Evolutionary conservation across 129 eudicot species (phyloP).

Genomic region (Ambrosia artemisiifolia): DNA sequence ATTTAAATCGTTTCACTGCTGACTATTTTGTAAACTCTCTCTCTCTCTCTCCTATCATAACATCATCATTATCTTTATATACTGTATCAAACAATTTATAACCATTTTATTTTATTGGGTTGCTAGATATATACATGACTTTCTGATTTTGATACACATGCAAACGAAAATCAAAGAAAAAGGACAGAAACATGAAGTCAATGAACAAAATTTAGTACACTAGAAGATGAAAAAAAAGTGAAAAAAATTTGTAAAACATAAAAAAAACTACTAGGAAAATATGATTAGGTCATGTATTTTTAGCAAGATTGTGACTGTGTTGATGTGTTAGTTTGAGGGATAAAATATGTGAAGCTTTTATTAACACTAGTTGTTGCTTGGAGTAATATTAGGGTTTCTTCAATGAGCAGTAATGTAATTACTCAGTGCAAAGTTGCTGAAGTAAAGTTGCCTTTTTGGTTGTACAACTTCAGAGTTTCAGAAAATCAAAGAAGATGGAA

Average conservation of each 20-base stretch:
- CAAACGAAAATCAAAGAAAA: conserved; percentile 19
- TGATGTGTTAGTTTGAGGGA: neutral
- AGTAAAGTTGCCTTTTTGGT: conserved; percentile 41
- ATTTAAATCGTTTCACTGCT: conserved; percentile 47
- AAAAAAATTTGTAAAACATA: neutral
- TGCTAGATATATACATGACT: conserved; percentile 8
- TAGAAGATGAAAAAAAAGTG: conserved; percentile 2
- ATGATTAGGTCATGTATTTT: neutral
- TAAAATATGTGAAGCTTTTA: neutral
- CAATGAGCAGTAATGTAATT: conserved; percentile 30
- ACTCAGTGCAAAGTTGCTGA: conserved; percentile 12
- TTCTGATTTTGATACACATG: conserved; percentile 14
- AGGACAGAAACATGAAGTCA: conserved; percentile 1
- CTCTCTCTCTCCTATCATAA: conserved; percentile 42
- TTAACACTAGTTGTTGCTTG: neutral
- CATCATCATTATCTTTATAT: conserved; percentile 76
- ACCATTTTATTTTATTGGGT: conserved; percentile 47
- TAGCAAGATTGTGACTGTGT: neutral
- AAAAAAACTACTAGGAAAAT: neutral
- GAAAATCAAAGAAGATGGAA: conserved; percentile 40
- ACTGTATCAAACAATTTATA: conserved; percentile 23
- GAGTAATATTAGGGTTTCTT: conserved; percentile 27
- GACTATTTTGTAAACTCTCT: conserved; percentile 36
- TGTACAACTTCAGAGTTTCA: conserved; percentile 19
- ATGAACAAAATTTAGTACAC: neutral